Evolutionary conservation across 2,329 filamentous ascomycete genomes (phyloP).

Genomic region (Chrysosporium queenslandicum): DNA sequence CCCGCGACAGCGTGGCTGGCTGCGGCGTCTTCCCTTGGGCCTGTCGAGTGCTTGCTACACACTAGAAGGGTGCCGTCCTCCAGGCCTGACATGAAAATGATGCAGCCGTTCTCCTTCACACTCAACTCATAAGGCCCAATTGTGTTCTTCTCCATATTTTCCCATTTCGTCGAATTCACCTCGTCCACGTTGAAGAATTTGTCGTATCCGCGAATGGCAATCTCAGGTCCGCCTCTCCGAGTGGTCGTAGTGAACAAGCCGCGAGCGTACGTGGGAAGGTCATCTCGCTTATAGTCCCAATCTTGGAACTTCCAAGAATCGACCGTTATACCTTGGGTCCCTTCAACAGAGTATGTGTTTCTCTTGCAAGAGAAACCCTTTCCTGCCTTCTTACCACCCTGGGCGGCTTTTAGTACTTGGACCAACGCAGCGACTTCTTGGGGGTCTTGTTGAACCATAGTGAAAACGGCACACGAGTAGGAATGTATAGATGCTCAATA

Average conservation of each 20-base stretch:
- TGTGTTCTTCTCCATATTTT: slow-evolving; percentile 63
- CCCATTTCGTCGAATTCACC: slow-evolving; percentile 71
- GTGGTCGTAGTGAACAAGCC: slow-evolving; percentile 82
- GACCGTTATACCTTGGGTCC: slow-evolving; percentile 56
- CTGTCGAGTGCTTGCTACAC: slow-evolving; percentile 98
- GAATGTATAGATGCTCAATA: no score
- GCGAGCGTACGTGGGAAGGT: slow-evolving; percentile 83
- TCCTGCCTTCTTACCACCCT: slow-evolving; percentile 41
- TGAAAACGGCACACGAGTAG: no score
- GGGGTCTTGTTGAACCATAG: slow-evolving; percentile 58
- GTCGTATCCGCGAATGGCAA: slow-evolving; percentile 84
- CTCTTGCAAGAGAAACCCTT: slow-evolving; percentile 67
- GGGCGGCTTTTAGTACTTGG: slow-evolving; percentile 48
- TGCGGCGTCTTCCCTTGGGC: slow-evolving; percentile 58
- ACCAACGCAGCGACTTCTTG: slow-evolving; percentile 59
- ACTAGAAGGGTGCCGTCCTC: slow-evolving; percentile 83
- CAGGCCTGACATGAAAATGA: slow-evolving; percentile 90
- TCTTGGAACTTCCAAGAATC: slow-evolving; percentile 91
- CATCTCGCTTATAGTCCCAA: slow-evolving; percentile 83
- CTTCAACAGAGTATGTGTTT: slow-evolving; percentile 61
- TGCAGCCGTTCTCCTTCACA: slow-evolving; percentile 98
- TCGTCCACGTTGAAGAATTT: slow-evolving; percentile 97
- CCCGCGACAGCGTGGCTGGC: slow-evolving; percentile 77
- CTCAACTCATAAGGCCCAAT: slow-evolving; percentile 87
- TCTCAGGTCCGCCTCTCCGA: slow-evolving; percentile 57